These are phyloP conservation scores for Olyra latifolia DNA, from an alignment of 176 grass and related monocot species.

Conservation along the genomic window DNA sequence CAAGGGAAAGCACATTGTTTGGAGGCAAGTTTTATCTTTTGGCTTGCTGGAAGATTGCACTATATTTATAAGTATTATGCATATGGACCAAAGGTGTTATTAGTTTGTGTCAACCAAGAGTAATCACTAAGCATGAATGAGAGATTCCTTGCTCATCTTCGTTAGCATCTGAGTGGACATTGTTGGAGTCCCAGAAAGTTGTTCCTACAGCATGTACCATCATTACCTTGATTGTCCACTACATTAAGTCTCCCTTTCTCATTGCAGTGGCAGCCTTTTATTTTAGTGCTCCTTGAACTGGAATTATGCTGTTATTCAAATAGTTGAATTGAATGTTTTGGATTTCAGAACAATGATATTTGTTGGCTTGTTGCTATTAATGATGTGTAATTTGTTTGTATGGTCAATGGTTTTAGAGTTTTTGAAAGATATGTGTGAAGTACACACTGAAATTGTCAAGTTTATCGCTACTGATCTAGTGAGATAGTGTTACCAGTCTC, in stretches of 20 bases:
- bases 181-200: neutral
- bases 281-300: neutral
- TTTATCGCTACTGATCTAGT: slow-evolving; percentile 10
- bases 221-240: neutral
- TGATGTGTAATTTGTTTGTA: slow-evolving; percentile 20
- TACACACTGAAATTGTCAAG: neutral
- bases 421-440: slow-evolving; percentile 5
- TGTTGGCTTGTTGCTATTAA: slow-evolving; percentile 1
- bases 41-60: slow-evolving; percentile 11
- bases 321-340: neutral
- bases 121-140: neutral
- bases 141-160: neutral
- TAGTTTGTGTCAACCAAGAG: neutral
- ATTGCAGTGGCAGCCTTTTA: neutral
- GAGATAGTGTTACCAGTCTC: neutral
- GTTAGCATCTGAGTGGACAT: neutral
- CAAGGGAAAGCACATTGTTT: slow-evolving; percentile 66
- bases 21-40: slow-evolving; percentile 55
- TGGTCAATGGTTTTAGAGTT: slow-evolving; percentile 15
- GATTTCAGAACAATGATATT: neutral
- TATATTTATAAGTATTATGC: slow-evolving; percentile 4
- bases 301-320: slow-evolving; percentile 2
- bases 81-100: slow-evolving; percentile 1
- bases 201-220: neutral
- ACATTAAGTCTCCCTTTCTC: neutral